phyloP scores from a whole-genome alignment of 1,284 basidiomycete genomes.

The Pascua guehoae region DNA sequence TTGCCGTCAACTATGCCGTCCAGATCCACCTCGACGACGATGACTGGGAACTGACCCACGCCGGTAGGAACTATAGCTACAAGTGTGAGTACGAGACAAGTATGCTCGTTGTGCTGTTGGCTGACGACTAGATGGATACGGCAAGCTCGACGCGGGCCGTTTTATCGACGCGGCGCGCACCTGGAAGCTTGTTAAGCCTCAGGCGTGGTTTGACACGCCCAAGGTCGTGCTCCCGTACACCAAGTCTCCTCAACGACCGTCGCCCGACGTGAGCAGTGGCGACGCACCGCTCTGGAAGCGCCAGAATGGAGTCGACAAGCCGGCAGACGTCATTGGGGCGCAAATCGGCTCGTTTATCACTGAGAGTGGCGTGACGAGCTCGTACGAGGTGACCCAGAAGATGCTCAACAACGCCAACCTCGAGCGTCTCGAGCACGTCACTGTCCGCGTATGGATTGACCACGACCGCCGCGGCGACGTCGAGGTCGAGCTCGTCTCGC shows the following conservation, averaged over 20 bases:
- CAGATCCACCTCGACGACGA: slow-evolving; percentile 84
- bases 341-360: slow-evolving; percentile 54
- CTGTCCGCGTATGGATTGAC: slow-evolving; percentile 85
- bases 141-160: slow-evolving; percentile 75
- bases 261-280: not conserved
- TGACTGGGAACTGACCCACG: slow-evolving; percentile 86
- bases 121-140: slow-evolving; percentile 66
- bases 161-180: slow-evolving; percentile 76
- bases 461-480: slow-evolving; percentile 86
- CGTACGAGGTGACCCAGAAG: slow-evolving; percentile 65
- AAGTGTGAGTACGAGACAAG: slow-evolving; percentile 57
- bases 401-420: slow-evolving; percentile 74
- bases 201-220: slow-evolving; percentile 79
- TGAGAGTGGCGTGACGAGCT: slow-evolving; percentile 63
- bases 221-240: slow-evolving; percentile 59
- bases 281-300: not conserved
- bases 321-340: not conserved
- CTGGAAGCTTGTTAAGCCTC: slow-evolving; percentile 90
- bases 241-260: slow-evolving; percentile 12
- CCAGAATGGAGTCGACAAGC: not conserved
- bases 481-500: slow-evolving; percentile 82
- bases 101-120: not conserved
- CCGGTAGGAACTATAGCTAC: slow-evolving; percentile 83
- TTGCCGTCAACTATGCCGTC: slow-evolving; percentile 75
- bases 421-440: slow-evolving; percentile 87